phyloP scores from a whole-genome alignment of 2,329 filamentous ascomycete genomes.

The Dactylellina drechsleri region DNA sequence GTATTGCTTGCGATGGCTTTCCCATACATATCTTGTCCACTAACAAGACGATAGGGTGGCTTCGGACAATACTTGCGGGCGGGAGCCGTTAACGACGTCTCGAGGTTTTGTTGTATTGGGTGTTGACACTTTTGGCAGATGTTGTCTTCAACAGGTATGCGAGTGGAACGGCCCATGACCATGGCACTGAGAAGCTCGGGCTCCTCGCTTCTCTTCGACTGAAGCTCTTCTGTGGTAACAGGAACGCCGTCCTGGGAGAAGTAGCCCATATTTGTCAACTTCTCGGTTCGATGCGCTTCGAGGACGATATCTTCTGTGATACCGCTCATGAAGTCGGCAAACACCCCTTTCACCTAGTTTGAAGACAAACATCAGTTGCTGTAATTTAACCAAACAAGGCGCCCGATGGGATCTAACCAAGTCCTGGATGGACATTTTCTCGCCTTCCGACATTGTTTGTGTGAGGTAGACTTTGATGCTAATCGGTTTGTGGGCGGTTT shows the following conservation, averaged over 20 bases:
- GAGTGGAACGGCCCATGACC: slow-evolving; percentile 46
- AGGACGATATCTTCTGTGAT: slow-evolving; percentile 54
- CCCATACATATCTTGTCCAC: slow-evolving; percentile 49
- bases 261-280: slow-evolving; percentile 49
- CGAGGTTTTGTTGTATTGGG: slow-evolving; percentile 35
- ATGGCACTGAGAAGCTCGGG: slow-evolving; percentile 44
- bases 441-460: slow-evolving; percentile 37
- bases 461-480: neutral
- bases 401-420: slow-evolving; percentile 17
- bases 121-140: slow-evolving; percentile 52
- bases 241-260: slow-evolving; percentile 50
- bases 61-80: slow-evolving; percentile 42
- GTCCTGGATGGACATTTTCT: slow-evolving; percentile 47
- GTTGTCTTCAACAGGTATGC: slow-evolving; percentile 39
- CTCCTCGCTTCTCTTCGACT: slow-evolving; percentile 42
- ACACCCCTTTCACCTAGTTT: slow-evolving; percentile 46
- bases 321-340: slow-evolving; percentile 40
- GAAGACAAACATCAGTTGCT: neutral
- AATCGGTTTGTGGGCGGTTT: neutral
- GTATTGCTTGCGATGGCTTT: slow-evolving; percentile 37
- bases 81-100: slow-evolving; percentile 30
- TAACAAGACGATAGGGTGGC: slow-evolving; percentile 29
- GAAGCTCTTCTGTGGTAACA: slow-evolving; percentile 39
- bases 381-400: no score
- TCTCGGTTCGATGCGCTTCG: slow-evolving; percentile 51